Evolutionary conservation across 2,329 filamentous ascomycete species (phyloP).

Genomic region (Cytospora chrysosperma): DNA sequence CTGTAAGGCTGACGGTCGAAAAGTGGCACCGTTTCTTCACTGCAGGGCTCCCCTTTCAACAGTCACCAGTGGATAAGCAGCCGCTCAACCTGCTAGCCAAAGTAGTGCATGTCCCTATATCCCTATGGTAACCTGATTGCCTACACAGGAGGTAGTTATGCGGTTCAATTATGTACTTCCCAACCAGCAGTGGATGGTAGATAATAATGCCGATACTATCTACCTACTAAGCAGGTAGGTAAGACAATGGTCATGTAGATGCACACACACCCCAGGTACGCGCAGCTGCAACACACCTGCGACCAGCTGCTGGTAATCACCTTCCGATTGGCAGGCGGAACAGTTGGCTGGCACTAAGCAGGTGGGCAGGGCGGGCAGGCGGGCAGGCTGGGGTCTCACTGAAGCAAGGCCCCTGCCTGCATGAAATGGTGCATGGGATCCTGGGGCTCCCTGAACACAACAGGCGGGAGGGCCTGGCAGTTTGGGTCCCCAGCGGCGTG

Average conservation of each 20-base stretch:
- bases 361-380: too few relatives aligned
- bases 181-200: neutral
- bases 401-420: neutral
- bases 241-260: neutral
- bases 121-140: too few relatives aligned
- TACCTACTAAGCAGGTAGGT: too few relatives aligned
- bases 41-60: constrained; percentile 2
- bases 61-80: too few relatives aligned
- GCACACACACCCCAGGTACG: neutral
- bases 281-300: constrained; percentile 9
- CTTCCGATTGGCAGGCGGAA: neutral
- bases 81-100: neutral
- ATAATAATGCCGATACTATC: too few relatives aligned
- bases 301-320: constrained; percentile 7
- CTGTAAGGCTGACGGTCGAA: constrained; percentile 17
- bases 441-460: neutral
- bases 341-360: too few relatives aligned
- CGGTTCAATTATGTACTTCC: neutral
- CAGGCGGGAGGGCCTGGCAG: constrained; percentile 3
- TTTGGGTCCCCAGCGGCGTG: constrained; percentile 5
- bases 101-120: neutral
- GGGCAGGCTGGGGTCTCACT: constrained; percentile 3
- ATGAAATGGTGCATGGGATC: constrained; percentile 10
- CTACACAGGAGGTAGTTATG: neutral
- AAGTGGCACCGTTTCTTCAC: constrained; percentile 2